These are phyloP conservation scores for Dictyostelium firmibasis DNA, from an alignment of 78 protist species.

Conservation along the genomic window DNA sequence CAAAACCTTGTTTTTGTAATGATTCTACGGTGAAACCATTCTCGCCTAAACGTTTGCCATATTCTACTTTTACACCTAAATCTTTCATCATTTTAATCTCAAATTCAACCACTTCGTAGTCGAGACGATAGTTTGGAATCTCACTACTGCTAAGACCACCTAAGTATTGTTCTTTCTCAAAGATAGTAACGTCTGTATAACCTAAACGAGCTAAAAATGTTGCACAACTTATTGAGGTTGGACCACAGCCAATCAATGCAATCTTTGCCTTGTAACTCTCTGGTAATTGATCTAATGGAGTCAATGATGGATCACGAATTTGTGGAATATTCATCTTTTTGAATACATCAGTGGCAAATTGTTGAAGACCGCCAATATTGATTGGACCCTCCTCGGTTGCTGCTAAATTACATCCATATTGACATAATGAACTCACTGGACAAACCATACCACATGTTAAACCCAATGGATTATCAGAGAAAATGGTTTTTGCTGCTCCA, in stretches of 20 bases:
- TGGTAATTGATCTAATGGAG: slow-evolving; percentile 88
- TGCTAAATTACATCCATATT: slow-evolving; percentile 95
- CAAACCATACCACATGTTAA: slow-evolving; percentile 96
- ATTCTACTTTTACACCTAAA: slow-evolving; percentile 92
- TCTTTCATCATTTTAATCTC: slow-evolving; percentile 94
- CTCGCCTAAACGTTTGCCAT: slow-evolving; percentile 77
- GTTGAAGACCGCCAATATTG: slow-evolving; percentile 96
- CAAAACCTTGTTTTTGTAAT: slow-evolving; percentile 86
- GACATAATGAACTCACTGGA: slow-evolving; percentile 92
- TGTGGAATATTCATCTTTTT: slow-evolving; percentile 94
- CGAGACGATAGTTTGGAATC: slow-evolving; percentile 96
- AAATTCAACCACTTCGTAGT: slow-evolving; percentile 91
- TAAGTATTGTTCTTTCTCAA: slow-evolving; percentile 88
- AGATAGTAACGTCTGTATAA: slow-evolving; percentile 90
- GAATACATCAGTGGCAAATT: slow-evolving; percentile 93
- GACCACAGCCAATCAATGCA: slow-evolving; percentile 97
- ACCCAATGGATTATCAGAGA: slow-evolving; percentile 96
- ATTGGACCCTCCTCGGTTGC: slow-evolving; percentile 96
- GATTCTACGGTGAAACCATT: slow-evolving; percentile 83
- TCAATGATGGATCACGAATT: slow-evolving; percentile 91
- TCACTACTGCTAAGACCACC: slow-evolving; percentile 96
- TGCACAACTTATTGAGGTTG: slow-evolving; percentile 95
- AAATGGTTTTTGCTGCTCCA: slow-evolving; percentile 94
- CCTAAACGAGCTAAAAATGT: slow-evolving; percentile 97
- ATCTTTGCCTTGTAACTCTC: slow-evolving; percentile 85